Percentiles rank a stretch among this genome's conserved stretches.
Conservation (phyloP, 345 rosid genomes). For the Arabis hirsuta region DNA sequence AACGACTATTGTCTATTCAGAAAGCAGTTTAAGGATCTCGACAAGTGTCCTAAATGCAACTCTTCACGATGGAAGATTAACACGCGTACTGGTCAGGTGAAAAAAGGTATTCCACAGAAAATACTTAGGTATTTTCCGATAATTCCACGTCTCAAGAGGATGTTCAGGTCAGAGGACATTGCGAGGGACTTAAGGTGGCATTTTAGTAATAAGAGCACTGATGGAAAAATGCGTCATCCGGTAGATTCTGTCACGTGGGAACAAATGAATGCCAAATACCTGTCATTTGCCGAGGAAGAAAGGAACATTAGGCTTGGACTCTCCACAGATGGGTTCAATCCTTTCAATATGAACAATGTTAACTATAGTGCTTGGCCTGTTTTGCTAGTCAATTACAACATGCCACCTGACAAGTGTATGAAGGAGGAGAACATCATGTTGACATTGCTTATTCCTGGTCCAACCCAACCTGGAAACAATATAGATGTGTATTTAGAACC, state of each 20-base stretch:
- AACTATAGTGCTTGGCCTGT: not conserved
- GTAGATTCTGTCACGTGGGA: not conserved
- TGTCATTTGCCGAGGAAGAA: not conserved
- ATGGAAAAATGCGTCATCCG: not conserved
- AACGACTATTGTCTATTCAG: not conserved
- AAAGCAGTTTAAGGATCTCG: not conserved
- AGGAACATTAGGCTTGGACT: not conserved
- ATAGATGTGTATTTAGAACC: constrained; percentile 14
- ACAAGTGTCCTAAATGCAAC: not conserved
- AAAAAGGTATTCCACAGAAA: not conserved
- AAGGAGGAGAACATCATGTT: not conserved
- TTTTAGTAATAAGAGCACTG: not conserved
- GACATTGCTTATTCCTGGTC: not conserved
- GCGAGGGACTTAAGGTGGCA: not conserved
- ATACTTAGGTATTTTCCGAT: not conserved
- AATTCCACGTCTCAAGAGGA: not conserved
- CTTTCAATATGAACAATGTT: not conserved
- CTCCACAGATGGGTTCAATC: not conserved
- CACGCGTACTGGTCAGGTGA: not conserved
- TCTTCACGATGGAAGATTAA: not conserved
- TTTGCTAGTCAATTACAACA: not conserved
- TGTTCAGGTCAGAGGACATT: not conserved
- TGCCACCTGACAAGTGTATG: too few species aligned
- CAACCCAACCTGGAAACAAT: not conserved
- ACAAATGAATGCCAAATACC: not conserved